These are phyloP conservation scores for Coemansia sp. DNA, from an alignment of 192 early-diverging fungal species.

Conservation along the genomic window DNA sequence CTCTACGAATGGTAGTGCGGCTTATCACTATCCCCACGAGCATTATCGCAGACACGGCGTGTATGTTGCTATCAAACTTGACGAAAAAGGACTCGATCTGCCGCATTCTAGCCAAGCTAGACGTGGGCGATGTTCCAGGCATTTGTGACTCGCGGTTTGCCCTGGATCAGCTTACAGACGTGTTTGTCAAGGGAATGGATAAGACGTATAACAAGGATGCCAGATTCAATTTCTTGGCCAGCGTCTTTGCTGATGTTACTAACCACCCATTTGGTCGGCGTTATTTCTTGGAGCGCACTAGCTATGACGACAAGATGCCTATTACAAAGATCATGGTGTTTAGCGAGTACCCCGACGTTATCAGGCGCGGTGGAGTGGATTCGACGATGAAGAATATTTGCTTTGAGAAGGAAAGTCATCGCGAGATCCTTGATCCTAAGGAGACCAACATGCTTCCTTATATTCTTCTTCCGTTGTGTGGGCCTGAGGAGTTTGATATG, in stretches of 20 bases:
- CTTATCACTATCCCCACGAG: constrained; percentile 68
- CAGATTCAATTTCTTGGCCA: constrained; percentile 81
- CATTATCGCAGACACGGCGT: constrained; percentile 70
- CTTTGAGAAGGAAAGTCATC: constrained; percentile 75
- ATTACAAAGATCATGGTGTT: constrained; percentile 86
- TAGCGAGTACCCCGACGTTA: constrained; percentile 75
- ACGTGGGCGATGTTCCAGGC: constrained; percentile 23
- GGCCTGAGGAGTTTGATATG: constrained; percentile 87
- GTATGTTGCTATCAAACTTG: constrained; percentile 91
- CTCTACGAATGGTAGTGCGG: constrained; percentile 67
- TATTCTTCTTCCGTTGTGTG: constrained; percentile 84
- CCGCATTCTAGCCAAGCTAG: constrained; percentile 57
- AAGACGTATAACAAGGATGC: constrained; percentile 78
- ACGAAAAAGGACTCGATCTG: constrained; percentile 69
- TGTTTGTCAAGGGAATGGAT: constrained; percentile 82
- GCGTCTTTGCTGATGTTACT: constrained; percentile 90
- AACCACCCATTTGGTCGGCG: constrained; percentile 68
- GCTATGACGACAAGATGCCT: constrained; percentile 67
- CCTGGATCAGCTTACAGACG: constrained; percentile 86
- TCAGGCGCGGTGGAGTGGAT: constrained; percentile 88
- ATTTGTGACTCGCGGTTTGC: constrained; percentile 54
- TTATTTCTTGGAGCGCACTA: constrained; percentile 66
- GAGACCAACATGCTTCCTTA: constrained; percentile 84
- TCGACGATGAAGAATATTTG: constrained; percentile 88
- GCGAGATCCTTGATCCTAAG: constrained; percentile 62